A percentile compares a stretch with the other conserved stretches of the same genome.
Evolutionary conservation across 2,329 filamentous ascomycete species (phyloP).

Genomic region (Aspergillus nomiae): DNA sequence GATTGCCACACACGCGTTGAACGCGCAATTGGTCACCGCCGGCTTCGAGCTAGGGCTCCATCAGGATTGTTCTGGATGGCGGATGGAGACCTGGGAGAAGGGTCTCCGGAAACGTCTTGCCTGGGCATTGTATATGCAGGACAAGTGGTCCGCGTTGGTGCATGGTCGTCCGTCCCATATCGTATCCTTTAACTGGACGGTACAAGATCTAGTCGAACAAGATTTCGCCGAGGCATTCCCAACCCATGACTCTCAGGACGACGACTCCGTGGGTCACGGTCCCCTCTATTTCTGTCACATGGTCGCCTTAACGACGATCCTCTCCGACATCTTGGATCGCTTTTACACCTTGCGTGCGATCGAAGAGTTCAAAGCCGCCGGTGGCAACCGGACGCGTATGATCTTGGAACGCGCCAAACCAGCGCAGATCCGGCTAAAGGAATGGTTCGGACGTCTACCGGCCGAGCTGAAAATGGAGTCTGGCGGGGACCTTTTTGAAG

Average conservation of each 20-base stretch:
- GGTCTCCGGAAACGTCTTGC: constrained; percentile 81
- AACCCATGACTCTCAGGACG: constrained; percentile 28
- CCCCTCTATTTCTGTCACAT: constrained; percentile 54
- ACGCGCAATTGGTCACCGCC: constrained; percentile 82
- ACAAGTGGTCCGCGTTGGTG: constrained; percentile 86
- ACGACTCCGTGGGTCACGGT: constrained; percentile 41
- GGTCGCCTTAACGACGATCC: constrained; percentile 54
- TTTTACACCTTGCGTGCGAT: constrained; percentile 56
- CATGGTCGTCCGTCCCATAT: constrained; percentile 84
- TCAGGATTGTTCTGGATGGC: constrained; percentile 83
- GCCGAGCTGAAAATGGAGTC: constrained; percentile 53
- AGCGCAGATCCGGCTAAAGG: constrained; percentile 54
- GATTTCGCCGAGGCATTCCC: constrained; percentile 44
- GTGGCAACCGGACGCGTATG: constrained; percentile 49
- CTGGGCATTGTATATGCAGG: constrained; percentile 93
- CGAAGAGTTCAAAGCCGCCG: constrained; percentile 44
- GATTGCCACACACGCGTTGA: constrained; percentile 70
- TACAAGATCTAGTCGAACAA: constrained; percentile 50
- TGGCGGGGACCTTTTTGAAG: constrained; percentile 47
- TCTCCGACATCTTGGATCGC: constrained; percentile 53
- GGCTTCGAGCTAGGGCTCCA: constrained; percentile 87
- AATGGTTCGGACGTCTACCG: constrained; percentile 56
- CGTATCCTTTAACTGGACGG: constrained; percentile 72
- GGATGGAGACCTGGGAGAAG: constrained; percentile 84
- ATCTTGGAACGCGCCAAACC: constrained; percentile 57